Evolutionary conservation across 106 monocot species (phyloP).

Genomic region (Phalaenopsis equestris): DNA sequence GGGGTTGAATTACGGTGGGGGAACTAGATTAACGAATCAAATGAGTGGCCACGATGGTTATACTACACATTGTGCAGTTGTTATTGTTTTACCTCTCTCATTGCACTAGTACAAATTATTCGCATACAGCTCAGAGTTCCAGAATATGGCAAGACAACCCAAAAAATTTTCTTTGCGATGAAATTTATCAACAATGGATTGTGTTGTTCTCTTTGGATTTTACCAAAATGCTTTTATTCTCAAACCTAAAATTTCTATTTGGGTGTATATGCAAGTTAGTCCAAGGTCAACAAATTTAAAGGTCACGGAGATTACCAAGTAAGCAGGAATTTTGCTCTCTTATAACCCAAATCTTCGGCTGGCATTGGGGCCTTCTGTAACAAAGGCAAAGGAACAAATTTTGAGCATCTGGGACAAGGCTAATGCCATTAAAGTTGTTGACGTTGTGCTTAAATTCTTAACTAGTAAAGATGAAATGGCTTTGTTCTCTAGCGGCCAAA

Average conservation of each 20-base stretch:
- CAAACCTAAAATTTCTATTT: too few species aligned
- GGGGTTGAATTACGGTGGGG: neutral
- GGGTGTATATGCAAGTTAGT: too few species aligned
- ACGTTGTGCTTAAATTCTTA: constrained; percentile 15
- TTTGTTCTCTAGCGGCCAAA: constrained; percentile 14
- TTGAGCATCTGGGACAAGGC: constrained; percentile 53
- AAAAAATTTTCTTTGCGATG: too few species aligned
- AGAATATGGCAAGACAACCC: too few species aligned
- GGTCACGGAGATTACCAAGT: constrained; percentile 35
- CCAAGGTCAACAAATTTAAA: constrained; percentile 32
- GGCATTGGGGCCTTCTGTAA: constrained; percentile 38
- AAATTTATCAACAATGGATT: too few species aligned
- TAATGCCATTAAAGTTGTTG: constrained; percentile 43
- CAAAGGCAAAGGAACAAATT: constrained; percentile 41
- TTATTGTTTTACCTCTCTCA: neutral
- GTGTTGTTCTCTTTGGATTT: too few species aligned
- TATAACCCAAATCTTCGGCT: constrained; percentile 53
- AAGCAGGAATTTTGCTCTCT: constrained; percentile 37
- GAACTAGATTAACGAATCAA: constrained; percentile 6
- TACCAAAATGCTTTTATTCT: too few species aligned
- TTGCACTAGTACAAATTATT: constrained; percentile 4
- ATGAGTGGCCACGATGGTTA: constrained; percentile 6
- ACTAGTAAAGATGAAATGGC: constrained; percentile 15
- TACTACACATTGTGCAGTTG: neutral
- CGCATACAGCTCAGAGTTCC: too few species aligned